Evolutionary conservation across 208 protist species (phyloP).

Genomic region (Sergeia podlipaevii): DNA sequence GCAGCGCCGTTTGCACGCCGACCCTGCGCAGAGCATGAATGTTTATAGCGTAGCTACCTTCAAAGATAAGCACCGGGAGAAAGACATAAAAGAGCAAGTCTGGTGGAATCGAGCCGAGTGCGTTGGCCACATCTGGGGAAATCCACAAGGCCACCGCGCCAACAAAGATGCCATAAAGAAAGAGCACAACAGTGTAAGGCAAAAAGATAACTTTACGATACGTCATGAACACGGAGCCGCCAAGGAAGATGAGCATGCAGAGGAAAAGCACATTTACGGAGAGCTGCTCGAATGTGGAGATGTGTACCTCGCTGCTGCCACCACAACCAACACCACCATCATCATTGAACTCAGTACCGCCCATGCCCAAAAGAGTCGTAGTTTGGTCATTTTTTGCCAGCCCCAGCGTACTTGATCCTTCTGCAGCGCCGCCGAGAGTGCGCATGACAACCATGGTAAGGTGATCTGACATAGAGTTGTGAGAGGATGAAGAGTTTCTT

Average conservation of each 20-base stretch:
- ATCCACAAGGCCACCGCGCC: conserved; percentile 45
- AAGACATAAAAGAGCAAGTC: conserved; percentile 89
- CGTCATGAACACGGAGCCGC: conserved; percentile 72
- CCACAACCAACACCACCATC: not conserved
- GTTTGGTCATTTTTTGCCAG: too few species aligned
- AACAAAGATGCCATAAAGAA: conserved; percentile 77
- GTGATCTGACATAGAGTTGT: too few species aligned
- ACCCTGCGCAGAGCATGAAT: conserved; percentile 66
- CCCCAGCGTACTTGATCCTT: too few species aligned
- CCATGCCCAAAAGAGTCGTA: not conserved
- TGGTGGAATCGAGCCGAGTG: conserved; percentile 65
- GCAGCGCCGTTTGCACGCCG: conserved; percentile 52
- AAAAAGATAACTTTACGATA: conserved; percentile 48
- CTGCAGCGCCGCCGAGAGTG: too few species aligned
- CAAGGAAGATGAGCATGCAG: conserved; percentile 68
- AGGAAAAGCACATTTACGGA: conserved; percentile 58
- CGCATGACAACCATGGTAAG: too few species aligned
- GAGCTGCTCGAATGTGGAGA: conserved; percentile 17
- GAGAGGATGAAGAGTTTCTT: too few species aligned
- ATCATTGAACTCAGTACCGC: not conserved
- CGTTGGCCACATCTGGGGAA: conserved; percentile 36
- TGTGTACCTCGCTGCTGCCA: not conserved
- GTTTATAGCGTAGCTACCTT: conserved; percentile 82
- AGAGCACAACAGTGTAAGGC: conserved; percentile 78
- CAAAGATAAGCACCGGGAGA: conserved; percentile 89